Percentiles rank a stretch among this genome's conserved stretches.
Evolutionary conservation across 2,329 filamentous ascomycete species (phyloP).

Genomic region (Parasarocladium wereldwijsianum): DNA sequence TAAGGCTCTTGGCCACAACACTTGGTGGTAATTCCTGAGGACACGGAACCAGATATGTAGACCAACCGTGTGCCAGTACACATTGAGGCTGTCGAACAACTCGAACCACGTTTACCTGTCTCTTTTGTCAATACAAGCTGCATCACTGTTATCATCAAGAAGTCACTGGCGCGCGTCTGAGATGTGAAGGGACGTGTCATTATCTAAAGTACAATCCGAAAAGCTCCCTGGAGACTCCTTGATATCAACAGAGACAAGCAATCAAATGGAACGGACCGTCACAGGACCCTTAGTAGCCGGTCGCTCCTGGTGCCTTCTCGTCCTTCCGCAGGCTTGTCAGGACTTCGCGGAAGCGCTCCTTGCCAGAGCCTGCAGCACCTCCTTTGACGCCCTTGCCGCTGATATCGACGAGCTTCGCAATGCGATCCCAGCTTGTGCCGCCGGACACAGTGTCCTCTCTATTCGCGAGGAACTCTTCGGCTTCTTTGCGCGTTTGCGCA

Average conservation of each 20-base stretch:
- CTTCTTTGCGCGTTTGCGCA: slow-evolving; percentile 76
- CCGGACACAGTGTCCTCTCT: slow-evolving; percentile 88
- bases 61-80: too few species aligned
- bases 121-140: too few species aligned
- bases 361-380: slow-evolving; percentile 78
- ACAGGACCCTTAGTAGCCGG: slow-evolving; percentile 38
- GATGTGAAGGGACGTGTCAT: too few species aligned
- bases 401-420: slow-evolving; percentile 92
- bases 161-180: too few species aligned
- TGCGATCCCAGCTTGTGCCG: slow-evolving; percentile 96
- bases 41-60: too few species aligned
- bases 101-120: too few species aligned
- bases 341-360: slow-evolving; percentile 90
- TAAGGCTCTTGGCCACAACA: slow-evolving; percentile 65
- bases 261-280: too few species aligned
- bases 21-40: slow-evolving; percentile 44
- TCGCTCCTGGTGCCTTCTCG: slow-evolving; percentile 62
- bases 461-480: slow-evolving; percentile 78
- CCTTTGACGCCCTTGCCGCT: slow-evolving; percentile 85
- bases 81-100: too few species aligned
- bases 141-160: too few species aligned
- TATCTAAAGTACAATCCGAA: too few species aligned
- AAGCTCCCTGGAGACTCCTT: too few species aligned
- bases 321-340: slow-evolving; percentile 82
- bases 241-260: too few species aligned